A percentile compares a stretch with the other conserved stretches of the same genome.
Evolutionary conservation across 2,329 filamentous ascomycete genomes (phyloP).

Genomic region (Zymoseptoria tritici): DNA sequence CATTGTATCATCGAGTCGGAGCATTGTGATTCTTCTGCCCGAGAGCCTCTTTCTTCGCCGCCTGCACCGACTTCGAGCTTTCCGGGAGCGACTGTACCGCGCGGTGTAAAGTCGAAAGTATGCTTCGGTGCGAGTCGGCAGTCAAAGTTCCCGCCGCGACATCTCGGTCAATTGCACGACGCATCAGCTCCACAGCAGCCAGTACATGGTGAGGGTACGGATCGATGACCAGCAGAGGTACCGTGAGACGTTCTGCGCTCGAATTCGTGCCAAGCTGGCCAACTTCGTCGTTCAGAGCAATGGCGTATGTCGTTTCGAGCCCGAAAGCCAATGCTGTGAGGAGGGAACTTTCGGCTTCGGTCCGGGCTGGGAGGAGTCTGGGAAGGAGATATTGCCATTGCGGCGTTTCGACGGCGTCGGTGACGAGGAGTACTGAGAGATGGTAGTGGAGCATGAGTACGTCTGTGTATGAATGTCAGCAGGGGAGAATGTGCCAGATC

Average conservation of each 20-base stretch:
- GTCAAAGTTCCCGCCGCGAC: constrained; percentile 3
- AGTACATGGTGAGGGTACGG: constrained; percentile 10
- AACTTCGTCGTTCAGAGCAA: neutral
- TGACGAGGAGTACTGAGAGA: constrained; percentile 4
- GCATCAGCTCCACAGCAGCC: constrained; percentile 7
- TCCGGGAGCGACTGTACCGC: constrained; percentile 4
- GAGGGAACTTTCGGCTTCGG: constrained; percentile 5
- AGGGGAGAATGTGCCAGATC: neutral
- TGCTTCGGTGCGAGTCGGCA: constrained; percentile 1
- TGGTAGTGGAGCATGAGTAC: constrained; percentile 5
- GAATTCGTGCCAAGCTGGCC: neutral
- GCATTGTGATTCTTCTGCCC: neutral
- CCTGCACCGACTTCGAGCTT: constrained; percentile 7
- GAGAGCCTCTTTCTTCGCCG: constrained; percentile 4
- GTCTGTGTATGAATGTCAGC: neutral
- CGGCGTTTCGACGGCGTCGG: constrained; percentile 7
- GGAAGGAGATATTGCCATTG: constrained; percentile 5
- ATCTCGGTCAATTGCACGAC: constrained; percentile 7
- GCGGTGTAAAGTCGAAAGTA: neutral
- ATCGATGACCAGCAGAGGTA: constrained; percentile 5
- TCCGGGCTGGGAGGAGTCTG: constrained; percentile 2
- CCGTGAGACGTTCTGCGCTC: neutral
- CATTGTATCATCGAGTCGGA: neutral
- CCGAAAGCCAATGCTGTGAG: constrained; percentile 7
- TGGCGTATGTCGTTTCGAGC: constrained; percentile 4